Evolutionary conservation across 2,329 filamentous ascomycete species (phyloP), one percentile per base, ranked within the genome.

Genomic region (Penicillium sp.): DNA sequence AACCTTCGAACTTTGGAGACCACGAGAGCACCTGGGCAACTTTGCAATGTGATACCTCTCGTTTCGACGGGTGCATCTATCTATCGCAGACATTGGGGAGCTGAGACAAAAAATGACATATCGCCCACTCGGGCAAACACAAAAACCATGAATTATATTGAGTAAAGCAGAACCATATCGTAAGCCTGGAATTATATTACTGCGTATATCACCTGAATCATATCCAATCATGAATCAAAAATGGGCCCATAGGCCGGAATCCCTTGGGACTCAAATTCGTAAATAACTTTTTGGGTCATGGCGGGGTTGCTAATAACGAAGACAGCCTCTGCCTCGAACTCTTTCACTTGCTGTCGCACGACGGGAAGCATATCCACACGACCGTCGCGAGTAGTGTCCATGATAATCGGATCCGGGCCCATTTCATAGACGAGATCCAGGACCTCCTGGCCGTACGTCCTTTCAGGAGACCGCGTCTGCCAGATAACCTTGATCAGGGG

Each of bases 191-290:
- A 16, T 29, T 13, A 14, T 14, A 6, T 31, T 3, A 20, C n/a
- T n/a, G n/a, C n/a, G n/a, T n/a, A 14, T 14, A 31, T 31, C n/a
- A 14, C 13, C 28, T 16, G n/a, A 31, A 11, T 27, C 24, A 10
- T 27, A 27, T 27, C 8, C n/a, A 49, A 49, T 63, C 64, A 81
- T 43, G 78, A 81, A 65, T 89, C 86, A 70, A 84, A 89, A 52
- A 89, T 86, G 8, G 85, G 83, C 7, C 86, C 86, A 65, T 78
- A 89, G 11, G 84, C 83, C 2, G 79, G 75, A 7, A 88, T 67
- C 0, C 84, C 83, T 42, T 81, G 74, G 31, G 73, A 75, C 68
- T 88, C 83, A 43, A 89, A 68, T 6, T 77, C 82, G 59, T 82
- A 85, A 1, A 89, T 84, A 1, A 89, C 74, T 68, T 80, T 80